Base-by-base conservation (phyloP, 148 eudicot genomes). In the Rhododendron ovatum region DNA sequence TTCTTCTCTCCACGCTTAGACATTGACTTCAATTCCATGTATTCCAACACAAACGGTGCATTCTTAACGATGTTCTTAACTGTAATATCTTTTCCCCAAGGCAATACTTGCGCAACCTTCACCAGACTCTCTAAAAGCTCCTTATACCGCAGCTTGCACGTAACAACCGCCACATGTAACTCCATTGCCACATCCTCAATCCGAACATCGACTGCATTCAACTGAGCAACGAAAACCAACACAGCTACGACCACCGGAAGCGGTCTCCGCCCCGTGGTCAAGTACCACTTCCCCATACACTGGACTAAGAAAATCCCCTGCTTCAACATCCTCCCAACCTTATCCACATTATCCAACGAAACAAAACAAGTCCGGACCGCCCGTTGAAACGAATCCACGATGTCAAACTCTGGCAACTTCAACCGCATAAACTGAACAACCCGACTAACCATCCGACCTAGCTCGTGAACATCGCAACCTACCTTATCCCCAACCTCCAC, bases 11-110 rank as follows among this genome's bases (percentile, higher is more conserved):
- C 78, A 35, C n/a, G 7, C 35, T 90, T 90, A 82, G 76, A 82
- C 93, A 90, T 90, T 2, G 96, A 93, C 90, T 96, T 96, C 94
- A 96, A 88, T 86, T 96, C 98, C 93, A 96, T 94, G 83, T 93
- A 96, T 83, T 92, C 94, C 59, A 96, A 87, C 28, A 95, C 96
- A 84, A 86, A 89, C 0, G 89, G 94, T 2, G 95, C 98, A 89
- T 93, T 88, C 86, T 81, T 93, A 78, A 95, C 22, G 82, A 95
- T 87, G 86, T 96, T 96, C 93, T 93, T 94, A 67, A 91, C 91
- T 50, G 90, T 93, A 55, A 96, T 89, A 91, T 96, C 96, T 18
- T 95, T 86, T 2, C 98, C 98, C 98, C 98, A 95, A 26, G 98
- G 98, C 91, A 96, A 88, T 30, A 79, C 88, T 59, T 78, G 87